Evolutionary conservation across 441 rosid genomes (phyloP).

Genomic region (Daphne laureola): DNA sequence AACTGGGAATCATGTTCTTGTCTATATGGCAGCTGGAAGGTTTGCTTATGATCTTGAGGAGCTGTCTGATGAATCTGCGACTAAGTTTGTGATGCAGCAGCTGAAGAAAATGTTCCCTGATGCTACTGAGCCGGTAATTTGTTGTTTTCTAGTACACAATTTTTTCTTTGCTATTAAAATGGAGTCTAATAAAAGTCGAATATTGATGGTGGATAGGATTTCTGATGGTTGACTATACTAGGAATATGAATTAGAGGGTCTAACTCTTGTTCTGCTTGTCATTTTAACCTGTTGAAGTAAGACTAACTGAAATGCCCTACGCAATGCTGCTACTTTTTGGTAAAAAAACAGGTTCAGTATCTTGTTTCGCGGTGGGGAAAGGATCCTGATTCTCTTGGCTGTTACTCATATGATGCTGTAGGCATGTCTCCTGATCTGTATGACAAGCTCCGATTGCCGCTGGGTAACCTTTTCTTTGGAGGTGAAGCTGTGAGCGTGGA

Average conservation of each 20-base stretch:
- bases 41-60: slow-evolving; percentile 66
- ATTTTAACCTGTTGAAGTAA: no score
- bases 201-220: slow-evolving; percentile 2
- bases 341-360: slow-evolving; percentile 43
- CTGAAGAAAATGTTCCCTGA: slow-evolving; percentile 81
- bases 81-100: slow-evolving; percentile 52
- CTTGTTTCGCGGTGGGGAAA: slow-evolving; percentile 78
- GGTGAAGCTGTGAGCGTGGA: slow-evolving; percentile 87
- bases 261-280: no score
- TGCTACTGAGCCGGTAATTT: slow-evolving; percentile 62
- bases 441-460: slow-evolving; percentile 53
- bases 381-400: slow-evolving; percentile 71
- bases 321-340: slow-evolving; percentile 3
- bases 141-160: background rate
- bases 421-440: slow-evolving; percentile 67
- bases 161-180: background rate
- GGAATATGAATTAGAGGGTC: no score
- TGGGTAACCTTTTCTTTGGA: slow-evolving; percentile 71
- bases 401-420: slow-evolving; percentile 66
- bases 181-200: background rate
- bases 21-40: slow-evolving; percentile 84
- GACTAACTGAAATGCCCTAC: no score
- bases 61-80: slow-evolving; percentile 53
- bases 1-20: slow-evolving; percentile 81
- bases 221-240: background rate